Conservation (phyloP, 2,329 filamentous ascomycete species). For the Ampelomyces quisqualis region DNA sequence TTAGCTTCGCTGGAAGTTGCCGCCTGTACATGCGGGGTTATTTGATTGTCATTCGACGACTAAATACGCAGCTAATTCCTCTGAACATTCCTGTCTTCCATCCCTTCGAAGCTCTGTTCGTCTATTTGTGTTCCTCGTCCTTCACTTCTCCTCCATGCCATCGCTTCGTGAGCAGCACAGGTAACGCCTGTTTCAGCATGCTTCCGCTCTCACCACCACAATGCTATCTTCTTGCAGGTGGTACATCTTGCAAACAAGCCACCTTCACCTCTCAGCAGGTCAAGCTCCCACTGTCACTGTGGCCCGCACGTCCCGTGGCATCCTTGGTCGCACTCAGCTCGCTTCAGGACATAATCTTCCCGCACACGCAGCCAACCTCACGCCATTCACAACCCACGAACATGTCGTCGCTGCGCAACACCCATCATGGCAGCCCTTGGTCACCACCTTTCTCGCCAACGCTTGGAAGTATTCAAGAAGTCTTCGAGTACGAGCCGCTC, state of each 20-base stretch:
- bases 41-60: slow-evolving; percentile 5
- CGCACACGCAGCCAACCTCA: slow-evolving; percentile 8
- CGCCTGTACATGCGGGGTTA: slow-evolving; percentile 22
- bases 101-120: slow-evolving; percentile 11
- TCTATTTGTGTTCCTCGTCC: slow-evolving; percentile 7
- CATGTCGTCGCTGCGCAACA: slow-evolving; percentile 19
- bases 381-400: slow-evolving; percentile 6
- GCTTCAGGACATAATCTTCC: slow-evolving; percentile 6
- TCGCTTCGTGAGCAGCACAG: slow-evolving; percentile 6
- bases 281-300: slow-evolving; percentile 19
- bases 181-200: slow-evolving; percentile 22
- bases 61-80: slow-evolving; percentile 13
- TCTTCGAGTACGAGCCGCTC: slow-evolving; percentile 26
- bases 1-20: slow-evolving; percentile 11
- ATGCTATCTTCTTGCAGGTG: slow-evolving; percentile 17
- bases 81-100: slow-evolving; percentile 10
- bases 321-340: slow-evolving; percentile 19
- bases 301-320: slow-evolving; percentile 16
- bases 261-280: slow-evolving; percentile 16
- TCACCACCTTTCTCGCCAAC: slow-evolving; percentile 26
- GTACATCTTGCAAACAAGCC: slow-evolving; percentile 9
- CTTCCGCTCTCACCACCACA: slow-evolving; percentile 26
- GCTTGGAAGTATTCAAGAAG: slow-evolving; percentile 28
- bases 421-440: slow-evolving; percentile 14
- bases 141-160: not conserved